These are phyloP conservation scores for Begonia peltatifolia DNA, from an alignment of 306 rosid species.

Conservation along the genomic window DNA sequence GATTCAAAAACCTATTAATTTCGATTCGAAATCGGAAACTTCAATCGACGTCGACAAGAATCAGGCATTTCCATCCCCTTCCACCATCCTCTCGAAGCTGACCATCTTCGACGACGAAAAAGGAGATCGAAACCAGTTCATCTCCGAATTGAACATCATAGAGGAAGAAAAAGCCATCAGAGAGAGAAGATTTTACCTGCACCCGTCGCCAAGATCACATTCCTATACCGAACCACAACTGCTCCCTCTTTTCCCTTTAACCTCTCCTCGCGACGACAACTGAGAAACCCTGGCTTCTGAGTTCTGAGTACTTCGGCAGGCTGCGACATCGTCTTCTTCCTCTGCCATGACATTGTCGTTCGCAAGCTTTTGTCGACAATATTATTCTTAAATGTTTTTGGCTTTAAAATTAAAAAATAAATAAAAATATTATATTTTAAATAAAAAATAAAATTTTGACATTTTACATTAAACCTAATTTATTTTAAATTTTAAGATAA, in stretches of 20 bases:
- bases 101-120: constrained; percentile 28
- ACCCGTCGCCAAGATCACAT: constrained; percentile 52
- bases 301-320: too few relatives aligned
- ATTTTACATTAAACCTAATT: too few relatives aligned
- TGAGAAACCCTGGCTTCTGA: too few relatives aligned
- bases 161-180: constrained; percentile 70
- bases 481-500: too few relatives aligned
- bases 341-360: too few relatives aligned
- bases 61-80: constrained; percentile 45
- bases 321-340: too few relatives aligned
- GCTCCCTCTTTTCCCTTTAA: constrained; percentile 53
- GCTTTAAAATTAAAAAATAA: too few relatives aligned
- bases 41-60: constrained; percentile 4
- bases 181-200: constrained; percentile 67
- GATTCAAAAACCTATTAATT: too few relatives aligned
- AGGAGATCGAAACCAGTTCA: constrained; percentile 6
- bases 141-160: constrained; percentile 14
- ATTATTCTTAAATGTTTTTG: too few relatives aligned
- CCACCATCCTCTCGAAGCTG: constrained; percentile 39
- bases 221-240: constrained; percentile 37
- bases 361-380: too few relatives aligned
- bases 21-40: constrained; percentile 11
- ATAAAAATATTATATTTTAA: too few relatives aligned
- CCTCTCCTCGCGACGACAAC: constrained; percentile 22
- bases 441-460: too few relatives aligned